Evolutionary conservation across 2,329 filamentous ascomycete genomes (phyloP), one percentile per base, ranked within the genome.

Genomic region (Hypoxylon sp.): DNA sequence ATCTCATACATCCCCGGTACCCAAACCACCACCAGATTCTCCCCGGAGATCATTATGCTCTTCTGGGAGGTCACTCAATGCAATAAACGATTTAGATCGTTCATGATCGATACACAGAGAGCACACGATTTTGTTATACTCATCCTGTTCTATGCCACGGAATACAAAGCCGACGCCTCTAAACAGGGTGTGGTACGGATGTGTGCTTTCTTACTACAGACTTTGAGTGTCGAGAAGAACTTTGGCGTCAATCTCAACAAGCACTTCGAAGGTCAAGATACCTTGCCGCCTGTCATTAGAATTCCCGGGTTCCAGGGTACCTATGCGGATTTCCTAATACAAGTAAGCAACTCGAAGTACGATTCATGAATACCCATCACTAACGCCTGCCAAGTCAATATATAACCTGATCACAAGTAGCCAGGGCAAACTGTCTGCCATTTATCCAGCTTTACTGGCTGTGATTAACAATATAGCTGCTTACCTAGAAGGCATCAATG

Each of bases 31-130:
- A 82, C 92, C 54, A 92, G 92, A 73, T 97, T 94, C 84, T 93
- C 94, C 0, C 94, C 95, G 1, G 95, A 99, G 78, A 96, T 96
- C 81, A 89, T 98, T 57, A 95, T 97, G 86, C 84, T 99, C 1
- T 97, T 98, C 75, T 99, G 95, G 95, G 95, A 99, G 80, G 88
- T 93, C 37, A 88, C 95, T 4, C 95, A 99, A 78, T 97, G 94
- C 84, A 99, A 99, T 79, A 98, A 97, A 79, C 87, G 94, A 62
- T 99, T 99, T 79, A 87, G 95, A 30, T 93, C 93, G 1, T 99
- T 97, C 78, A 95, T 99, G 72, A 94, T 98, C 67, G 95, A 99
- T 71, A 98, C 95, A 0, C 93, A 95, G 74, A 85, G 94, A 56
- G 92, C 92, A 0, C 92, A 97, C 73, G 95, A 99, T 75, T 97